Percentiles rank a stretch among this genome's conserved stretches.
Conservation (phyloP, 805 yeast species). For the Lachancea thermotolerans region DNA sequence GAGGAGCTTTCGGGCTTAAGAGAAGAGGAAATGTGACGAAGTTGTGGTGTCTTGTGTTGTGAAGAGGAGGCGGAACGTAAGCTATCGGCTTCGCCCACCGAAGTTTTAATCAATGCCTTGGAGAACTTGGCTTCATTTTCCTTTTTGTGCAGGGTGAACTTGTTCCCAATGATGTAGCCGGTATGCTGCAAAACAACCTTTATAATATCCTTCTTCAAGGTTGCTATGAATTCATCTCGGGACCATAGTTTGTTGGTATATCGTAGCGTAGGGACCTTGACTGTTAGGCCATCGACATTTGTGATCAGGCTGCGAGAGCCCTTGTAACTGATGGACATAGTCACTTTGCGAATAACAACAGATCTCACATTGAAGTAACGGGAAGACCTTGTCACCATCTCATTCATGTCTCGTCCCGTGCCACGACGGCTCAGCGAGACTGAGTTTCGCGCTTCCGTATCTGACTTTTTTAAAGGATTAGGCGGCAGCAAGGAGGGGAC, state of each 20-base stretch:
- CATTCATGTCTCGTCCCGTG: constrained; percentile 34
- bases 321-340: constrained; percentile 60
- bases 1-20: neutral
- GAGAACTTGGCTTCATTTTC: constrained; percentile 19
- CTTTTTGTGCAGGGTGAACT: constrained; percentile 42
- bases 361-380: constrained; percentile 56
- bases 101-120: neutral
- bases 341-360: constrained; percentile 41
- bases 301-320: constrained; percentile 52
- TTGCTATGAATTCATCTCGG: constrained; percentile 45
- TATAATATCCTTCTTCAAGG: constrained; percentile 49
- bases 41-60: too few species aligned
- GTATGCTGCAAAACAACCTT: constrained; percentile 49
- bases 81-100: neutral
- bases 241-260: constrained; percentile 52
- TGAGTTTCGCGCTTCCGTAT: neutral
- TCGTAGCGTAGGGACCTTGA: constrained; percentile 44
- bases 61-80: neutral
- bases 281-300: constrained; percentile 49
- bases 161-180: constrained; percentile 57
- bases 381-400: constrained; percentile 69
- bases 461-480: neutral
- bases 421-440: neutral
- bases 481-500: neutral
- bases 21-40: neutral